Base-by-base conservation (phyloP, 2,329 filamentous ascomycete species). In the Bipolaris bicolor region DNA sequence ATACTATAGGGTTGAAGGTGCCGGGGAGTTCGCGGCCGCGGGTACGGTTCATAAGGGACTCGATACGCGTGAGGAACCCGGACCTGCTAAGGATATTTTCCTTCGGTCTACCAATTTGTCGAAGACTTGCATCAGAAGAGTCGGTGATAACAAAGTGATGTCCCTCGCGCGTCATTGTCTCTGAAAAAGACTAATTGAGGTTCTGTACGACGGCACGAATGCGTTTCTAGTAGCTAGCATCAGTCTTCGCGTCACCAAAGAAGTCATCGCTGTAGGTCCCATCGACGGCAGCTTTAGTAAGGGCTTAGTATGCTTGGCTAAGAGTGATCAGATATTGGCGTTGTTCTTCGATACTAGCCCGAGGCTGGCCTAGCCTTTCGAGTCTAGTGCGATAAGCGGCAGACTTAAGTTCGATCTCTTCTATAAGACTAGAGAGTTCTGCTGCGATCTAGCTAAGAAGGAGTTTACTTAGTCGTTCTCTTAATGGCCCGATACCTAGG, bases 301-400 rank as follows among this genome's bases (percentile, higher is more conserved):
- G 70, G 3, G 56, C 63, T 1, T 77, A 76, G 49, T 83, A 86
- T 0, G 51, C 50, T 0, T 63, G 46, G 79, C 74, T 63, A 79
- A 81, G 18, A 80, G 70, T 61, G 6, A 83, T 64, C 1, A 88
- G 72, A 45, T 82, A 82, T 0, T 70, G 66, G 0, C 76, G 78
- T 53, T 88, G 84, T 51, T 87, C 79, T 1, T 75, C 58, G 0
- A 75, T 15, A 0, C 78, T 83, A 1, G 65, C 69, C 9, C 84
- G 76, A 1, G 80, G 70, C 2, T 75, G 66, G 0, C 87, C 86
- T 0, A 89, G 75, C 48, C 49, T 47, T 64, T 5, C 20, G 43
- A 29, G 47, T 31, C 37, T 18, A 15, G 16, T 29, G 20, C 15
- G 40, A 40, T 40, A 50, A 6, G 16, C 15, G 40, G 48, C 43